Conservation (phyloP, 345 rosid genomes). For the Eucalyptus grandis region DNA sequence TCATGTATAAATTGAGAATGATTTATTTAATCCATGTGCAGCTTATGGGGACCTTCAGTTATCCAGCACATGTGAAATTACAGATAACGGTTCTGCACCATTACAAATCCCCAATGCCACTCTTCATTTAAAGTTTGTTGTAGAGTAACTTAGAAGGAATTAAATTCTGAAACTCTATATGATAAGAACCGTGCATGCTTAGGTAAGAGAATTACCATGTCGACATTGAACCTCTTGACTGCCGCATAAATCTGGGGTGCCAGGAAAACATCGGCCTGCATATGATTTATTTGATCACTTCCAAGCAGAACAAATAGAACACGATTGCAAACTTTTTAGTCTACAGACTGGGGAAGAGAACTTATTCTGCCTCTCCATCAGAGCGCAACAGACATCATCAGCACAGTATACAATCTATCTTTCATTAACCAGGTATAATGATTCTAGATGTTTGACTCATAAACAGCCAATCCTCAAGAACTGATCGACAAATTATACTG, state of each 20-base stretch:
- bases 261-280: conserved; percentile 81
- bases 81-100: background rate
- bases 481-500: background rate
- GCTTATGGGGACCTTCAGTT: background rate
- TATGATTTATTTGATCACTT: background rate
- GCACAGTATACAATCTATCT: background rate
- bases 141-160: background rate
- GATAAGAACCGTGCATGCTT: background rate
- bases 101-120: background rate
- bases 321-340: background rate
- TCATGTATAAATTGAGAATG: background rate
- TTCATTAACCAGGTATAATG: background rate
- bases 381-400: background rate
- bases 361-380: background rate
- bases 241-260: conserved; percentile 60
- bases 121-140: background rate
- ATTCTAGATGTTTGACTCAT: background rate
- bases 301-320: background rate
- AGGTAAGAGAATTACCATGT: conserved; percentile 42
- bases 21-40: background rate
- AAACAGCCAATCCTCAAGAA: background rate
- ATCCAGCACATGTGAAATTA: background rate
- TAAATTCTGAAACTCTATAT: background rate
- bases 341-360: background rate
- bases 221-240: conserved; percentile 39